Evolutionary conservation across 1,139 yeast genomes (phyloP).

Genomic region (Oligophagozyma castellii): DNA sequence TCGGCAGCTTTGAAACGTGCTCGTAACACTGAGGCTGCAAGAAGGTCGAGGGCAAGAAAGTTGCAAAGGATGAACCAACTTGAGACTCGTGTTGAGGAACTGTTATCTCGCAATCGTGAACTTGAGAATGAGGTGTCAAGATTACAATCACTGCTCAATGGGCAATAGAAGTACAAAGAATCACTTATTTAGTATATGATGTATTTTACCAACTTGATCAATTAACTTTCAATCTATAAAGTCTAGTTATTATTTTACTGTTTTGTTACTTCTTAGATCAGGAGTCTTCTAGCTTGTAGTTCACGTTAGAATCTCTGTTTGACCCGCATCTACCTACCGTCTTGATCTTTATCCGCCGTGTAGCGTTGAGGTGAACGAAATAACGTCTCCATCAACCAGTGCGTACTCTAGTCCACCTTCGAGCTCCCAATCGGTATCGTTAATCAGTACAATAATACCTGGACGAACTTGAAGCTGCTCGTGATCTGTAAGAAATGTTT

Average conservation of each 20-base stretch:
- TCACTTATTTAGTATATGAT: neutral
- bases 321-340: no score
- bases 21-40: slow-evolving; percentile 91
- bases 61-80: slow-evolving; percentile 77
- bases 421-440: slow-evolving; percentile 95
- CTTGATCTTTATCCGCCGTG: slow-evolving; percentile 63
- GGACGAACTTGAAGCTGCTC: slow-evolving; percentile 77
- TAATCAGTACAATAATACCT: slow-evolving; percentile 80
- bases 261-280: no score
- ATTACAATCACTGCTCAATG: slow-evolving; percentile 34
- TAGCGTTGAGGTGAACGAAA: slow-evolving; percentile 82
- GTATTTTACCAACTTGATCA: neutral
- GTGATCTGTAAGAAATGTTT: slow-evolving; percentile 40
- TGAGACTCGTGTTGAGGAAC: slow-evolving; percentile 60
- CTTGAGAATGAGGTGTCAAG: slow-evolving; percentile 47
- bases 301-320: no score
- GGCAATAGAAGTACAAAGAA: neutral
- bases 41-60: slow-evolving; percentile 89
- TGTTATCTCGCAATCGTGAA: slow-evolving; percentile 39
- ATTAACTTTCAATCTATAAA: neutral
- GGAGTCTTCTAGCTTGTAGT: no score
- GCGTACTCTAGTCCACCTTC: slow-evolving; percentile 78
- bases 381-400: slow-evolving; percentile 59
- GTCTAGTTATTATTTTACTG: neutral
- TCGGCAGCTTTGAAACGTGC: slow-evolving; percentile 73